A percentile compares a stretch with the other conserved stretches of the same genome.
These are phyloP conservation scores for Boletales sp. DNA, from an alignment of 768 basidiomycete species.

Conservation along the genomic window DNA sequence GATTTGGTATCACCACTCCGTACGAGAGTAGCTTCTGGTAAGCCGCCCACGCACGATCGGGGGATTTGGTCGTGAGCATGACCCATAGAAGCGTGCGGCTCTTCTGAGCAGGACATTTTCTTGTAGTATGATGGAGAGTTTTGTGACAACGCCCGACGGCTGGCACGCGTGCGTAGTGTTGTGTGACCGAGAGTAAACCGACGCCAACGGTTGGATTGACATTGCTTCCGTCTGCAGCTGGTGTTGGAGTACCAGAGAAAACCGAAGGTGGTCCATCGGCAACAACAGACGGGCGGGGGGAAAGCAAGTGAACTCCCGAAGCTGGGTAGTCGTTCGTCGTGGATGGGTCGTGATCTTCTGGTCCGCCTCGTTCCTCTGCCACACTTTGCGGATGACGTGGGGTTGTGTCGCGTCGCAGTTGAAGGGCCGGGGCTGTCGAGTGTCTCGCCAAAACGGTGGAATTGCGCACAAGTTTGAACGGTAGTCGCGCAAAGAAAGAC, in stretches of 20 bases:
- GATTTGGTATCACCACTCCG: constrained; percentile 25
- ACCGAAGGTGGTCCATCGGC: not conserved
- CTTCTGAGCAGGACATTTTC: constrained; percentile 17
- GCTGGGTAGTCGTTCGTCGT: not conserved
- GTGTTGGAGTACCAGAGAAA: not conserved
- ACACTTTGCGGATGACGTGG: not conserved
- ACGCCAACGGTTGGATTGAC: constrained; percentile 5
- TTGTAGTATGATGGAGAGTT: constrained; percentile 1
- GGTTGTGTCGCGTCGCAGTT: not conserved
- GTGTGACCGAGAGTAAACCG: constrained; percentile 5
- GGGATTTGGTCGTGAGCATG: constrained; percentile 32
- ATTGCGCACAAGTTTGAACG: constrained; percentile 28
- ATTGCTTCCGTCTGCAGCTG: not conserved
- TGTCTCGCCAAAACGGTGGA: constrained; percentile 8
- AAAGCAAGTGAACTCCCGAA: not conserved
- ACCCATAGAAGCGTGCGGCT: constrained; percentile 27
- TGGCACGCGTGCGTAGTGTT: not conserved
- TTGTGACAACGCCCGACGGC: not conserved
- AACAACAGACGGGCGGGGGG: not conserved
- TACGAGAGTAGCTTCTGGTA: constrained; percentile 35
- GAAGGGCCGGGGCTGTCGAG: constrained; percentile 4
- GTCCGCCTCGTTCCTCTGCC: constrained; percentile 1
- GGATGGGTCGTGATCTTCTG: not conserved
- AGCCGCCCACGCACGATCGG: constrained; percentile 40
- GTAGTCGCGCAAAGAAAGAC: constrained; percentile 34